Conservation (phyloP, 2,329 filamentous ascomycete genomes). For the Fusarium miscanthi region DNA sequence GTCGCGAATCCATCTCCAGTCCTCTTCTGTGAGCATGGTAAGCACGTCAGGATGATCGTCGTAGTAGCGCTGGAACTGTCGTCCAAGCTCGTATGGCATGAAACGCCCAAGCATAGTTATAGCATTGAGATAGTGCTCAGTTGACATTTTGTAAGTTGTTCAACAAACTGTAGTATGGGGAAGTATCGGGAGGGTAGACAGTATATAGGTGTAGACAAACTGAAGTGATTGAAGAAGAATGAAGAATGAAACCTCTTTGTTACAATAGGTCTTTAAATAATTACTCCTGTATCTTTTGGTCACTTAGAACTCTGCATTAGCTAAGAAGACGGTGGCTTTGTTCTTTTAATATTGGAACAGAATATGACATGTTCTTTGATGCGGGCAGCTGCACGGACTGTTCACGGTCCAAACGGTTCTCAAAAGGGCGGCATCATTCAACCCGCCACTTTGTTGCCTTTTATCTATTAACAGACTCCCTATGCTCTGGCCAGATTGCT, state of each 20-base stretch:
- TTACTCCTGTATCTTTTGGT: too few species aligned
- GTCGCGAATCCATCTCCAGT: not conserved
- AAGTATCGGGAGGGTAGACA: too few species aligned
- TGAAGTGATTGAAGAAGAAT: not conserved
- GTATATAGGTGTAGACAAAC: not conserved
- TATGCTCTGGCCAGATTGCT: too few species aligned
- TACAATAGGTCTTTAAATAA: not conserved
- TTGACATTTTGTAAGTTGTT: not conserved
- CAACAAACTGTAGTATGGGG: fast-evolving
- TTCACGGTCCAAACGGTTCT: not conserved
- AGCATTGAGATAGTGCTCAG: not conserved
- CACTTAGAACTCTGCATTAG: not conserved
- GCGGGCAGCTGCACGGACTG: not conserved
- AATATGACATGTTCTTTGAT: not conserved
- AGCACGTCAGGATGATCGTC: not conserved
- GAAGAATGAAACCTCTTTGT: not conserved
- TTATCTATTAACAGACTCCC: too few species aligned
- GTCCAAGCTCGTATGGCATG: not conserved
- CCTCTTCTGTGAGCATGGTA: not conserved
- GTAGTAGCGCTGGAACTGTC: not conserved
- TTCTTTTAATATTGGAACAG: not conserved
- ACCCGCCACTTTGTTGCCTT: fast-evolving
- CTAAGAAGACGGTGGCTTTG: not conserved
- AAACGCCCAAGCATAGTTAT: not conserved
- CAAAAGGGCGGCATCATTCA: not conserved